A percentile compares a stretch with the other conserved stretches of the same genome.
Evolutionary conservation across 2,329 filamentous ascomycete genomes (phyloP).

Genomic region (Aaosphaeria arxii): DNA sequence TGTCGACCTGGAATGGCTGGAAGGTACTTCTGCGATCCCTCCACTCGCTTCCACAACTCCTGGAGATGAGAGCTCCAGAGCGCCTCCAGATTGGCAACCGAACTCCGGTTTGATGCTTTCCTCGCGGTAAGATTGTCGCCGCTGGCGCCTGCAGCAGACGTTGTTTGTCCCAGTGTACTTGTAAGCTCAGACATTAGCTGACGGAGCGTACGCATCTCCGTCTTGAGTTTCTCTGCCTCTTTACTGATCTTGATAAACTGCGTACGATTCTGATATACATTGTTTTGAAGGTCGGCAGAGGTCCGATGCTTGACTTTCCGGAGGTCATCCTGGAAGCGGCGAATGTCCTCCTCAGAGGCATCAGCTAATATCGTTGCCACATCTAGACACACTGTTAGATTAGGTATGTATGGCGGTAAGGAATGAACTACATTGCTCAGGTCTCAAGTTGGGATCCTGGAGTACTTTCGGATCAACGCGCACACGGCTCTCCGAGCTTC

Average conservation of each 20-base stretch:
- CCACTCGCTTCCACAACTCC: slow-evolving; percentile 93
- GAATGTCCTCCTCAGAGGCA: slow-evolving; percentile 83
- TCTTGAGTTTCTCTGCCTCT: slow-evolving; percentile 95
- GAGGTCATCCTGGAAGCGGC: slow-evolving; percentile 73
- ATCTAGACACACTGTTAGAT: slow-evolving; percentile 37
- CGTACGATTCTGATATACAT: slow-evolving; percentile 92
- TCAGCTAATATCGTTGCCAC: slow-evolving; percentile 73
- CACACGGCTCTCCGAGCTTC: slow-evolving; percentile 52
- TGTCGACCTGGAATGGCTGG: slow-evolving; percentile 89
- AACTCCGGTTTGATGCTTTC: slow-evolving; percentile 77
- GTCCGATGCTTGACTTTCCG: slow-evolving; percentile 75
- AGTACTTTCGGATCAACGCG: slow-evolving; percentile 74
- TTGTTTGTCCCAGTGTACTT: slow-evolving; percentile 45
- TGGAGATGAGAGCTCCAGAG: slow-evolving; percentile 68
- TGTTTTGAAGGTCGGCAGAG: slow-evolving; percentile 83
- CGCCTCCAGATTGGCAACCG: slow-evolving; percentile 71
- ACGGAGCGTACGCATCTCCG: slow-evolving; percentile 87
- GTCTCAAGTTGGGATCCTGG: slow-evolving; percentile 72
- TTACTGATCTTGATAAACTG: slow-evolving; percentile 99
- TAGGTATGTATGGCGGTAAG: background rate
- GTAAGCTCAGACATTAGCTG: slow-evolving; percentile 91
- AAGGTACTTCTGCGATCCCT: slow-evolving; percentile 94
- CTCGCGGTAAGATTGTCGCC: slow-evolving; percentile 43
- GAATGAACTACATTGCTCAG: slow-evolving; percentile 67
- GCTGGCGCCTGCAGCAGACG: slow-evolving; percentile 38